Evolutionary conservation across 768 basidiomycete species (phyloP).

Genomic region (Neoboletus magnificus): DNA sequence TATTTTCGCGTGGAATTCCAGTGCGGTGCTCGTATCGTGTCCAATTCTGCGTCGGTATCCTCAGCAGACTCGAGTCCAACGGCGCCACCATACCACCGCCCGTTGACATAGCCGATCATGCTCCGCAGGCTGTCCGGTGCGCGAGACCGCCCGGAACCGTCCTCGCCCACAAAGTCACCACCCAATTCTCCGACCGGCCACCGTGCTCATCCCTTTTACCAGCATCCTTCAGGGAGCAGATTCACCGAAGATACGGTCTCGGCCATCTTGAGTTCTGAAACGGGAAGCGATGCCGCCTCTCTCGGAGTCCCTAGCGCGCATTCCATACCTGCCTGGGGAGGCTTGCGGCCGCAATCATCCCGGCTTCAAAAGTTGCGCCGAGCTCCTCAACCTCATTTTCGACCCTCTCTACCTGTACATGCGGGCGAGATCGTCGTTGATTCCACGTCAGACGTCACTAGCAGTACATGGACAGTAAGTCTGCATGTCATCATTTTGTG

Average conservation of each 20-base stretch:
- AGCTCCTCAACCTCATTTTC: background rate
- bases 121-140: constrained; percentile 8
- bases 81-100: background rate
- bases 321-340: constrained; percentile 1
- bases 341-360: constrained; percentile 1
- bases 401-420: background rate
- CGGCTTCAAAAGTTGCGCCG: constrained; percentile 22
- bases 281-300: constrained; percentile 19
- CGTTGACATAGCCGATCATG: constrained; percentile 12
- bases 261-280: constrained; percentile 25
- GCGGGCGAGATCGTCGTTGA: background rate
- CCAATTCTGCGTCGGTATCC: background rate
- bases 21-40: background rate
- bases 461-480: constrained; percentile 18
- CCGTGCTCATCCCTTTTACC: constrained; percentile 6
- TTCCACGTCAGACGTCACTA: constrained; percentile 5
- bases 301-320: background rate
- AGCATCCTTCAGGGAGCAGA: constrained; percentile 25
- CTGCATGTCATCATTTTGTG: background rate
- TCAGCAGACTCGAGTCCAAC: background rate
- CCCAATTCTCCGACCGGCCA: constrained; percentile 15
- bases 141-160: constrained; percentile 5
- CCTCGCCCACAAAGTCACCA: constrained; percentile 12
- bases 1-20: background rate
- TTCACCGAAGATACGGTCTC: constrained; percentile 27